Percentiles rank a stretch among this genome's conserved stretches.
phyloP scores from a whole-genome alignment of 805 yeast species.

The Clavispora phyllophila region DNA sequence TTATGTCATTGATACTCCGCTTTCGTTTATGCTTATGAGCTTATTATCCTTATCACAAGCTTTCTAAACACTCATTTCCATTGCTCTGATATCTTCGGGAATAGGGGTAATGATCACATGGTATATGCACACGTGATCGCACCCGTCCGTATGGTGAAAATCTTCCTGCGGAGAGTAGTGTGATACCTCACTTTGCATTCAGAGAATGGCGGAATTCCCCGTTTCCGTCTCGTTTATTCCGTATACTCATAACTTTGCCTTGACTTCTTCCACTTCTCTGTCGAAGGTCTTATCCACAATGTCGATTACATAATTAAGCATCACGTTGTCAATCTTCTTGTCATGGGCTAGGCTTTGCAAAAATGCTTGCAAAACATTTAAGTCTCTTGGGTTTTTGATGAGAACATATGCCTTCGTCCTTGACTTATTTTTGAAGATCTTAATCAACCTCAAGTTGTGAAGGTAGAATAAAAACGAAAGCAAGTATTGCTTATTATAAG shows the following conservation, averaged over 20 bases:
- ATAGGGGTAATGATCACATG: slow-evolving; percentile 1
- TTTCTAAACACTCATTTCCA: not conserved
- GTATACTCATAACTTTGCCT: not conserved
- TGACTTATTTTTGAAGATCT: slow-evolving; percentile 37
- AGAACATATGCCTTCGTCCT: slow-evolving; percentile 37
- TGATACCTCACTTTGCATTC: not conserved
- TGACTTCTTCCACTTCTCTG: slow-evolving; percentile 5
- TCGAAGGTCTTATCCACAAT: slow-evolving; percentile 27
- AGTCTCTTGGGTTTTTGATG: slow-evolving; percentile 24
- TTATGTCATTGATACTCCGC: not conserved
- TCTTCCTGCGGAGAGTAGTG: not conserved
- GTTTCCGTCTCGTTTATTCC: not conserved
- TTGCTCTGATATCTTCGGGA: not conserved
- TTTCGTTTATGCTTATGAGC: no score
- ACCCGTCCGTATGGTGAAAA: no score
- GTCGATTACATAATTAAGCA: slow-evolving; percentile 29
- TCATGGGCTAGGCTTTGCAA: slow-evolving; percentile 15
- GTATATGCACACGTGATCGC: not conserved
- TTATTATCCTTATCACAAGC: no score
- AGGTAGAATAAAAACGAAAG: slow-evolving; percentile 35
- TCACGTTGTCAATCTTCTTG: slow-evolving; percentile 14
- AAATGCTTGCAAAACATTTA: slow-evolving; percentile 21
- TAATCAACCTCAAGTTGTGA: slow-evolving; percentile 29
- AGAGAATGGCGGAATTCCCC: no score
- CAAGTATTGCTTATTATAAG: slow-evolving; percentile 39